These are phyloP conservation scores for Eucalyptus globulus DNA, from an alignment of 345 rosid species.

Conservation along the genomic window DNA sequence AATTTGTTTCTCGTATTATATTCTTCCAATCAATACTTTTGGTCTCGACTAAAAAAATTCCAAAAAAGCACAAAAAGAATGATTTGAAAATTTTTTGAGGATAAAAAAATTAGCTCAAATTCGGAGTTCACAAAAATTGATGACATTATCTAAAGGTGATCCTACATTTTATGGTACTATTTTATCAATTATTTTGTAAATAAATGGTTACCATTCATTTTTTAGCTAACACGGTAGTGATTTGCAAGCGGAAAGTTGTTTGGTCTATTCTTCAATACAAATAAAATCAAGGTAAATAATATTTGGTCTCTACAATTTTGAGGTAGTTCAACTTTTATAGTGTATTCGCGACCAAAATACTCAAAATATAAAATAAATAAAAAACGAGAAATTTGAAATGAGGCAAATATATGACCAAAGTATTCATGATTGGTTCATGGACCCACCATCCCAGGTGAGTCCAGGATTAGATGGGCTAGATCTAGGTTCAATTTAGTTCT, in stretches of 20 bases:
- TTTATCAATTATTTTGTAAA: too few relatives aligned
- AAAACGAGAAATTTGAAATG: too few relatives aligned
- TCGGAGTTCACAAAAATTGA: background rate
- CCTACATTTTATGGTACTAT: background rate
- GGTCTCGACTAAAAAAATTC: background rate
- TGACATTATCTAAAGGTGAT: background rate
- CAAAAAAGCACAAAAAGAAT: background rate
- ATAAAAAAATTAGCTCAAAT: background rate
- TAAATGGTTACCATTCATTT: background rate
- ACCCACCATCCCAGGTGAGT: too few relatives aligned
- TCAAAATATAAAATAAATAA: too few relatives aligned
- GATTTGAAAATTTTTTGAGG: too few relatives aligned
- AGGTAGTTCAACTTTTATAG: background rate
- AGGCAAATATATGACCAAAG: too few relatives aligned
- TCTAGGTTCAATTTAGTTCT: fast-evolving
- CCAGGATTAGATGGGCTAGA: too few relatives aligned
- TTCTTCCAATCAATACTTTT: background rate
- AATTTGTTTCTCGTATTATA: too few relatives aligned
- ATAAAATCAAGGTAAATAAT: background rate
- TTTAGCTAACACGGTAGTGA: background rate
- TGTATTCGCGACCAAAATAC: too few relatives aligned
- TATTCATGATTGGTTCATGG: too few relatives aligned
- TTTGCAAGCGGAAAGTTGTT: background rate
- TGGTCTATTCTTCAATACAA: background rate
- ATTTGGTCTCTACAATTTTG: background rate